Conservation (phyloP, 2,329 filamentous ascomycete genomes). For the Lasiodiplodia sp. region DNA sequence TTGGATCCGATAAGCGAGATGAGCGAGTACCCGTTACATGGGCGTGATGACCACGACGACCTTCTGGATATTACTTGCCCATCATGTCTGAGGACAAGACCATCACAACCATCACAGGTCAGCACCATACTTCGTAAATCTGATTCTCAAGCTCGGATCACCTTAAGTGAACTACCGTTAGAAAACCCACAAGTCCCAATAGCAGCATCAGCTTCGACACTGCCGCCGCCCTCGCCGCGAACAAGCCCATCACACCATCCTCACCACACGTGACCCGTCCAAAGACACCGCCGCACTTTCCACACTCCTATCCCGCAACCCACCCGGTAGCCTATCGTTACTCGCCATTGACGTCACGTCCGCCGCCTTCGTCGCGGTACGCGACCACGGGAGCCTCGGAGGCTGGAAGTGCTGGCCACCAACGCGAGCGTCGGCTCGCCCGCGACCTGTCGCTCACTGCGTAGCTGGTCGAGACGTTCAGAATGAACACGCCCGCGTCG, state of each 20-base stretch:
- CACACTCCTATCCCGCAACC: not conserved
- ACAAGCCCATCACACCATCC: not conserved
- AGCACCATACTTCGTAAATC: too few species aligned
- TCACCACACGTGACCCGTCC: not conserved
- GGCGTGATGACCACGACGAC: too few species aligned
- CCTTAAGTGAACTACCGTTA: too few species aligned
- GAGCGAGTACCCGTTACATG: too few species aligned
- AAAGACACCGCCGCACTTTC: not conserved
- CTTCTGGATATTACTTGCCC: too few species aligned
- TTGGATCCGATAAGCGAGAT: too few species aligned
- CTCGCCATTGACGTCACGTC: not conserved
- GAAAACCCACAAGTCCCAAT: not conserved
- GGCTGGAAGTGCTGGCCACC: not conserved
- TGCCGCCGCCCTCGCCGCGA: not conserved
- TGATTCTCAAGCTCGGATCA: too few species aligned
- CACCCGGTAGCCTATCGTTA: not conserved
- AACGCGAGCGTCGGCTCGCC: not conserved
- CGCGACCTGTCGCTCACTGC: not conserved
- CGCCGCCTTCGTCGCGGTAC: not conserved
- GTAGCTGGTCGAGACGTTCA: not conserved
- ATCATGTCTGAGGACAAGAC: too few species aligned
- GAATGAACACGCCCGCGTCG: not conserved
- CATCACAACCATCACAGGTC: too few species aligned
- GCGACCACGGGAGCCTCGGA: not conserved
- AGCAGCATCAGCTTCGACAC: slow-evolving; percentile 1